Evolutionary conservation across 2,329 filamentous ascomycete species (phyloP).

Genomic region (Calonectria fujianensis): DNA sequence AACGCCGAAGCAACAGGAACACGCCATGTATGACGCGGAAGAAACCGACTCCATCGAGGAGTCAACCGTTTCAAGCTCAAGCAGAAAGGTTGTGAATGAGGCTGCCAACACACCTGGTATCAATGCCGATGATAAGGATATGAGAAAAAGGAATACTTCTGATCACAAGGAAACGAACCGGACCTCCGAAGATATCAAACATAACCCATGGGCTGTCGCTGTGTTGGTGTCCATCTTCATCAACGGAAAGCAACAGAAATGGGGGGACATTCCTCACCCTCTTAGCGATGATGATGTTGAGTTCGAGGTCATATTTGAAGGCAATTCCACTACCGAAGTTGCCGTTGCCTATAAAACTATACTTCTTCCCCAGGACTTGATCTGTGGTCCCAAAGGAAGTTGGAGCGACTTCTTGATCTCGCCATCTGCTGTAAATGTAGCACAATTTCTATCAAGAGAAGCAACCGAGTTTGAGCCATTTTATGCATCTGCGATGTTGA

Average conservation of each 20-base stretch:
- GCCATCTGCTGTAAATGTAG: neutral
- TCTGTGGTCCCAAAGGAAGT: neutral
- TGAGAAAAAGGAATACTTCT: neutral
- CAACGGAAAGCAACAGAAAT: neutral
- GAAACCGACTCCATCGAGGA: neutral
- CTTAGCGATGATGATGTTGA: neutral
- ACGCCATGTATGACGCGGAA: neutral
- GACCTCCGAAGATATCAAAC: neutral
- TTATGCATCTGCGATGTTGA: neutral
- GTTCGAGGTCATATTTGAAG: neutral
- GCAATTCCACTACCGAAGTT: neutral
- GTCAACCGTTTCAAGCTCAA: neutral
- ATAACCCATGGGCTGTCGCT: neutral
- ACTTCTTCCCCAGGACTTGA: neutral
- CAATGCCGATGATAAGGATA: neutral
- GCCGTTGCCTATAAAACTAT: neutral
- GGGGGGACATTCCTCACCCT: neutral
- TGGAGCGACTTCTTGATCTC: neutral
- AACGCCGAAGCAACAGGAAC: neutral
- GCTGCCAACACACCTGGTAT: neutral
- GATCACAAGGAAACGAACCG: fast-evolving
- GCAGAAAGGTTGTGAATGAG: neutral
- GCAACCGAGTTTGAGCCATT: neutral
- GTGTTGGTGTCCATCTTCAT: neutral
- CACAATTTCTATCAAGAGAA: neutral